Percentiles rank a stretch among this genome's conserved stretches.
Evolutionary conservation across 176 grass and related monocot genomes (phyloP).

Genomic region (bread wheat (Triticum aestivum)): IWGSC_CS_RefSeq_v2.1 NC_057810.1:618318003-618318502

Average conservation of each 20-base stretch:
- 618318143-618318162: neutral
- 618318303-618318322: neutral
- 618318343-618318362: conserved; percentile 17
- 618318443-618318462: conserved; percentile 34
- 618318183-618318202: no score
- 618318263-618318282: neutral
- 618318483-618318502: conserved; percentile 43
- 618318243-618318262: neutral
- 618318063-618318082: neutral
- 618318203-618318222: no score
- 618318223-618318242: neutral
- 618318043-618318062: neutral
- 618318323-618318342: conserved; percentile 34
- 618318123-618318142: neutral
- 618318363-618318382: conserved; percentile 36
- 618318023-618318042: no score
- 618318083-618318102: neutral
- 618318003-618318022: no score
- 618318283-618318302: neutral
- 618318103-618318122: neutral
- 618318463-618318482: conserved; percentile 13
- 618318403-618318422: neutral
- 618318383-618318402: conserved; percentile 40
- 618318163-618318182: neutral
- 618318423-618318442: conserved; percentile 2